Evolutionary conservation across 768 basidiomycete species (phyloP), one percentile per base, ranked within the genome.

Genomic region (Lyophyllum semitale): DNA sequence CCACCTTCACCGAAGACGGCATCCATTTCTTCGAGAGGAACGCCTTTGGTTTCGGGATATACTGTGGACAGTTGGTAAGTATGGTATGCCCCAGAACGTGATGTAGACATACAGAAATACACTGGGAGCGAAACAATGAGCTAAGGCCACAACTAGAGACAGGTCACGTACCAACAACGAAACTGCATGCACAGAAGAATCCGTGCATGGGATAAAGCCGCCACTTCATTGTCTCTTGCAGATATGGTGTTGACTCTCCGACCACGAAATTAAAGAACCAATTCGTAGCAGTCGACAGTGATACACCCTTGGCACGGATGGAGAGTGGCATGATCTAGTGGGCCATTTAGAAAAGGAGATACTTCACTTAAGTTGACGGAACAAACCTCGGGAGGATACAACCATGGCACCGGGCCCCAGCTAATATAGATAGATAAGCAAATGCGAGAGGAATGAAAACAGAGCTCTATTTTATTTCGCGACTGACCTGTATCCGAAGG

Each of bases 131-230:
- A 42, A 7, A 20, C 46, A 8, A 54, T 54, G 29, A 42, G 46
- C 61, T 12, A 42, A 2, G 41, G 30, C 51, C 29, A 11, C 32
- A 22, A 11, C n/a, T 33, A 32, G 8, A 26, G 6, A 47, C 22
- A 12, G 59, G 12, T 47, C 33, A 70, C 75, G 63, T 66, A 86
- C 85, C 90, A 41, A 94, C 75, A 44, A 96, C 74, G 67, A 95
- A 91, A 65, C 92, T 92, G 64, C 90, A 87, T 8, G 83, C 83
- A 67, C 93, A 94, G 71, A 93, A 95, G 73, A 93, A 93, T 22
- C 88, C 93, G 63, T 96, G 94, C 93, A 98, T 95, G 0, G 93
- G 92, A 73, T 98, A 97, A 51, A 98, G 69, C 44, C 91, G 81
- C 95, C 95, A 98, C 38, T 81, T 81, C 61, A 98, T 96, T 20